Percentiles rank a stretch among this genome's conserved stretches.
These are phyloP conservation scores for Ceratocystis lukuohia DNA, from an alignment of 2,329 filamentous ascomycete species.

Conservation along the genomic window DNA sequence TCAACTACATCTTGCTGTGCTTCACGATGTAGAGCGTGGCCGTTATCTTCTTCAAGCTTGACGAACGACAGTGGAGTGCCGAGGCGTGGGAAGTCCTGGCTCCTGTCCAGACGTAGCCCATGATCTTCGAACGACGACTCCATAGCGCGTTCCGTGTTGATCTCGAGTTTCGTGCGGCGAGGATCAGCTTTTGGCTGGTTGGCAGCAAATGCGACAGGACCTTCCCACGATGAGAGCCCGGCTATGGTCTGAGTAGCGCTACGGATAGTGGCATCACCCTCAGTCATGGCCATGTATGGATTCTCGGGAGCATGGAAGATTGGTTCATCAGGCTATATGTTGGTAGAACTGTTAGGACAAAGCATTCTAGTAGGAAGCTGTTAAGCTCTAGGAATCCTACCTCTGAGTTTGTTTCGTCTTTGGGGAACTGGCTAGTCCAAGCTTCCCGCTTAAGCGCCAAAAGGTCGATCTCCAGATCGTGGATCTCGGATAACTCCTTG, in stretches of 20 bases:
- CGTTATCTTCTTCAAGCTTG: constrained; percentile 3
- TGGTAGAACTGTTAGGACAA: background rate
- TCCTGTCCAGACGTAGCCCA: constrained; percentile 5
- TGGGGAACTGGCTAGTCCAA: background rate
- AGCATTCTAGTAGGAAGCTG: background rate
- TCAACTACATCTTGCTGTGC: constrained; percentile 3
- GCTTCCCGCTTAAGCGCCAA: background rate
- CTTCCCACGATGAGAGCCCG: constrained; percentile 2
- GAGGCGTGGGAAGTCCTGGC: constrained; percentile 6
- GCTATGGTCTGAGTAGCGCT: constrained; percentile 1
- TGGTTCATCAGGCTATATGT: background rate
- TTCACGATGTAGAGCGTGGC: constrained; percentile 3
- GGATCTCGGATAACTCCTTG: background rate
- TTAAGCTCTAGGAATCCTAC: background rate
- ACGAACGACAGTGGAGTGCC: background rate
- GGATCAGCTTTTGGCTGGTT: constrained; percentile 4
- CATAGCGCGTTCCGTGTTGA: constrained; percentile 9
- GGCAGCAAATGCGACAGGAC: background rate
- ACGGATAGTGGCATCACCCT: constrained; percentile 4
- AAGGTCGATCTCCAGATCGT: background rate
- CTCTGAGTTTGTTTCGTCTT: background rate
- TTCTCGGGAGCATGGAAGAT: background rate
- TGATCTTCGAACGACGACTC: constrained; percentile 5
- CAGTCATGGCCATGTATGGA: background rate
- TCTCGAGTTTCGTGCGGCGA: constrained; percentile 6